Evolutionary conservation across 2,329 filamentous ascomycete species (phyloP), one percentile per base, ranked within the genome.

Genomic region (Botrytis galanthina): DNA sequence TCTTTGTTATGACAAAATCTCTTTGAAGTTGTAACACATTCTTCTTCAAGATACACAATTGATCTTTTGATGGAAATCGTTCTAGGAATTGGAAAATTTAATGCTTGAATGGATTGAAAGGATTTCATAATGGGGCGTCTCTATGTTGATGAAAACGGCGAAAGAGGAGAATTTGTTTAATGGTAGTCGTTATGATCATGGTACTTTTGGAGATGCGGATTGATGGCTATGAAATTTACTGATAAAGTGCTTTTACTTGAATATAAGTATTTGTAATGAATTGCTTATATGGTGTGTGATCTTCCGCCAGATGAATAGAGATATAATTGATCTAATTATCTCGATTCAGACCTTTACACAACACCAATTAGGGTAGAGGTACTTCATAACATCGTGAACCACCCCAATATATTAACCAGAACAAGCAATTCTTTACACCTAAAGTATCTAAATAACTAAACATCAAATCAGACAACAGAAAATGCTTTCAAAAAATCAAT

Each of bases 111-210:
- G 22, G 1, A 22, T 10, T 69, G 66, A 69, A 69, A 69, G 48
- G 12, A 59, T 26, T 22, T 9, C 10, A 12, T 7, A 16, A 12
- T 22, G 18, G 0, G 18, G 16, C 6, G 9, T 8, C 8, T 69
- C 54, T 1, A 29, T 16, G 18, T 57, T 57, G 66, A 69, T 69
- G 66, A 69, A 69, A 69, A 69, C 66, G 48, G 66, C 66, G 48
- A 67, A 39, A 39, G 64, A 54, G 16, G 18, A 42, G 12, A 18
- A 26, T 63, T 29, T 20, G 12, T 32, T 57, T 3, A 57, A 18
- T 4, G 14, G 10, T 20, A 22, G 10, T 44, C 2, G 26, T 26
- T 44, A 12, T 29, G 37, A 16, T 4, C 2, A 32, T 42, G 1
- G 1, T 22, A 14, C n/a, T 20, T 1, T 10, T n/a, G 18, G 18